Evolutionary conservation across 352 stramenopile species (phyloP), one percentile per base, ranked within the genome.

Genomic region (Phytopythium vexans): DNA sequence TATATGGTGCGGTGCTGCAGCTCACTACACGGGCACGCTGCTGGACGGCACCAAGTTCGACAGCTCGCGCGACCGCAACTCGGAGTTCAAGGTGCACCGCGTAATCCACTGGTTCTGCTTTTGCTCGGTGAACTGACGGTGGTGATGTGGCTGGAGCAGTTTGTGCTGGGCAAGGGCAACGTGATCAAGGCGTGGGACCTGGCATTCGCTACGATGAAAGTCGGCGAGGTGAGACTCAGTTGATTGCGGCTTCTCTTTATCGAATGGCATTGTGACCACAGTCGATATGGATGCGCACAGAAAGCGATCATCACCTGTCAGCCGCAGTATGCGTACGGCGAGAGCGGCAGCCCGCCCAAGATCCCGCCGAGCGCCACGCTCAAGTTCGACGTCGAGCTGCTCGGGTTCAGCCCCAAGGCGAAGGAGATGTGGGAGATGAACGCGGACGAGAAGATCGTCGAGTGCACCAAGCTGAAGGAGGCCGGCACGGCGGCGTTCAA

Each of bases 341-440:
- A 81, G 46, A 82, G 58, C 40, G 90, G 91, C 38, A 95, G 75
- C 50, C 93, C 92, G 33, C 93, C 92, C 0, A 98, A 97, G 66
- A 99, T 99, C 59, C 95, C 95, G 7, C 66, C 80, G n/a, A 94
- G 96, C 49, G 88, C 94, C 6, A 97, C 86, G 50, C 70, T 99
- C 14, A 89, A 97, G 64, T 99, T 99, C 69, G 95, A 99, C 45
- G 94, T 99, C 8, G 95, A 99, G 72, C 68, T 99, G 45, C 62
- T 99, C 31, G 89, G 82, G 43, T 98, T 98, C 67, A 81, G 83
- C 49, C 89, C 96, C 48, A 98, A 98, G 71, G 87, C 92, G 37
- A 98, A 98, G 67, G 86, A 98, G 67, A 89, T 94, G 64, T 98
- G 89, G 90, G 89, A 98, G 54, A 94, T 95, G 82, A 75, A 86